Evolutionary conservation across 495 filamentous ascomycete genomes (phyloP).

Genomic region (Terfezia boudieri): DNA sequence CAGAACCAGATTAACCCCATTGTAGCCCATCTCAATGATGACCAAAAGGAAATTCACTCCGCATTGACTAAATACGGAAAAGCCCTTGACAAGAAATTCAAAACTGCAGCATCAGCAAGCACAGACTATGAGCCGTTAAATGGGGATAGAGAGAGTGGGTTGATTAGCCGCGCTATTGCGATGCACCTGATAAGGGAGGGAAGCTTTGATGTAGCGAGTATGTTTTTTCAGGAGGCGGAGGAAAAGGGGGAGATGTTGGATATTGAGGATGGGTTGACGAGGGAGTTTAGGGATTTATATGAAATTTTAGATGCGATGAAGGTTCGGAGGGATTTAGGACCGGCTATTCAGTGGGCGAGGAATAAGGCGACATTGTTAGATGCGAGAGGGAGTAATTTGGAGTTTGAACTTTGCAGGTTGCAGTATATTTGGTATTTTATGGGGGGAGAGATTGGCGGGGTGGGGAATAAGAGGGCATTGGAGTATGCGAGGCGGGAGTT

Average conservation of each 20-base stretch:
- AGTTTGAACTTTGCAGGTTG: conserved; percentile 76
- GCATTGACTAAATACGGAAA: conserved; percentile 63
- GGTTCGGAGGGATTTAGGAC: conserved; percentile 41
- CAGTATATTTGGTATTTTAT: conserved; percentile 70
- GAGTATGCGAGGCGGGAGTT: conserved; percentile 50
- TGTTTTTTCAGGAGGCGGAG: conserved; percentile 47
- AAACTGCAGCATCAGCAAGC: conserved; percentile 57
- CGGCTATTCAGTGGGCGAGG: conserved; percentile 73
- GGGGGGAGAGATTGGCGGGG: conserved; percentile 19
- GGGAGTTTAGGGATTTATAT: conserved; percentile 71
- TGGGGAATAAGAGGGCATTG: conserved; percentile 30
- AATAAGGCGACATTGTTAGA: conserved; percentile 47
- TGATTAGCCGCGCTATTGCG: conserved; percentile 79
- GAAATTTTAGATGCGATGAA: conserved; percentile 58
- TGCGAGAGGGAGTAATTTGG: conserved; percentile 67
- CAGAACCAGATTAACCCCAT: conserved; percentile 60
- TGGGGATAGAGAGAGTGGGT: conserved; percentile 32
- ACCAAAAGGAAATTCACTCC: conserved; percentile 56
- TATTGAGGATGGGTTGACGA: conserved; percentile 2
- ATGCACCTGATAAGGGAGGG: conserved; percentile 95
- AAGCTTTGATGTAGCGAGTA: conserved; percentile 65
- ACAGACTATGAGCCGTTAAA: conserved; percentile 58
- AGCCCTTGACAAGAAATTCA: conserved; percentile 64
- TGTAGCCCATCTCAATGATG: conserved; percentile 55
- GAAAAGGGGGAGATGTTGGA: conserved; percentile 9